Conservation (phyloP, 1,139 yeast genomes). For the Meyerozyma sp. region DNA sequence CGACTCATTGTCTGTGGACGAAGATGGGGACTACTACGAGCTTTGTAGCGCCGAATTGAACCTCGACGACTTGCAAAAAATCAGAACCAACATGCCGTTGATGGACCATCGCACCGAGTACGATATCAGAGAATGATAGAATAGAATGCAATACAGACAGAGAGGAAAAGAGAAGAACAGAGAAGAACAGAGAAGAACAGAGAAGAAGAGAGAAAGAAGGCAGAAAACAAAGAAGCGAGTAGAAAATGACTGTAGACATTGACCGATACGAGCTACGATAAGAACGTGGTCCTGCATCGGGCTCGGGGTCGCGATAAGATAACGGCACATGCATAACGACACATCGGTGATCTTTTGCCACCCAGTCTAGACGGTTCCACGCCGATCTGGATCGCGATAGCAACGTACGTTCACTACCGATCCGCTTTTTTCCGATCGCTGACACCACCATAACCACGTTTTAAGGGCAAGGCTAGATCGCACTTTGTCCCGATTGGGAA, state of each 20-base stretch:
- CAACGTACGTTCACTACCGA: too few species aligned
- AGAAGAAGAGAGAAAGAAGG: too few species aligned
- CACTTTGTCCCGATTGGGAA: not conserved
- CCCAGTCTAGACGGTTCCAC: too few species aligned
- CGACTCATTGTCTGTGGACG: slow-evolving; percentile 31
- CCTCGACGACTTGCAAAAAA: slow-evolving; percentile 36
- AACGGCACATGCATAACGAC: not conserved
- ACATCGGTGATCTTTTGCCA: not conserved
- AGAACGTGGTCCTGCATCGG: slow-evolving; percentile 1
- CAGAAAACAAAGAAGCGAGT: too few species aligned
- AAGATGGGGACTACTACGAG: slow-evolving; percentile 48
- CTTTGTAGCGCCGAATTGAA: slow-evolving; percentile 71
- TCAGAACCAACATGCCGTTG: slow-evolving; percentile 69
- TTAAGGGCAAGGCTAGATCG: not conserved
- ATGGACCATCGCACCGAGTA: slow-evolving; percentile 55
- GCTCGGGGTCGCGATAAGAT: slow-evolving; percentile 1
- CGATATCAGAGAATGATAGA: not conserved
- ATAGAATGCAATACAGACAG: too few species aligned
- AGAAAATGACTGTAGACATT: too few species aligned
- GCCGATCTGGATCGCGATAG: too few species aligned
- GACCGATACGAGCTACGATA: not conserved
- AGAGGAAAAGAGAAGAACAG: not conserved
- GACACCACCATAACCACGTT: not conserved
- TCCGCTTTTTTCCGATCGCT: too few species aligned
- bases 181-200: not conserved